Evolutionary conservation across 129 eudicot genomes (phyloP).

Genomic region (Pittosporum tobira): DNA sequence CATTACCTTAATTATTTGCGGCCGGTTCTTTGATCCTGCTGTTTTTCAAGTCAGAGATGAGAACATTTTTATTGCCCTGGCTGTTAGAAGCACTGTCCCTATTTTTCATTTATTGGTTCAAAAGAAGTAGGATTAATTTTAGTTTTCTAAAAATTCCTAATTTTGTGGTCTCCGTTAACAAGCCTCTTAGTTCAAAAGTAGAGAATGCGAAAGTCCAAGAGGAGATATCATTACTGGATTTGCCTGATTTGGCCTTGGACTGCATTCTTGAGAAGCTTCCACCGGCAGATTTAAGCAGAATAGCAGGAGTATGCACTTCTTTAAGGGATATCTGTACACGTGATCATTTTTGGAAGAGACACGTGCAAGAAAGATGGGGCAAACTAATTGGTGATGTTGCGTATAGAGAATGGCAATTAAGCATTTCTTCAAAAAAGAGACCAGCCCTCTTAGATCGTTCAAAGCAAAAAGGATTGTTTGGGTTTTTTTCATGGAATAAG

Average conservation of each 20-base stretch:
- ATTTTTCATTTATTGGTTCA: conserved; percentile 2
- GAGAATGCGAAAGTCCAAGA: conserved; percentile 14
- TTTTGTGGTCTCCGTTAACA: conserved; percentile 11
- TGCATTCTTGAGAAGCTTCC: conserved; percentile 69
- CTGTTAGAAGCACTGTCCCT: conserved; percentile 3
- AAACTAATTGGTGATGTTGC: conserved; percentile 55
- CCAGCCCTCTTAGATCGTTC: conserved; percentile 17
- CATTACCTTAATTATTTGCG: too few species aligned
- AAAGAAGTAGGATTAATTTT: background rate
- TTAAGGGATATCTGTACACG: conserved; percentile 57
- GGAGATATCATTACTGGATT: conserved; percentile 39
- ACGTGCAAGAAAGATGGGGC: conserved; percentile 64
- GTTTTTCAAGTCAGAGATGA: background rate
- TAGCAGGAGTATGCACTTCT: conserved; percentile 54
- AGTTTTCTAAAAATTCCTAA: background rate
- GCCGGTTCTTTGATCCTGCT: conserved; percentile 34
- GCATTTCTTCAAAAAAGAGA: conserved; percentile 33
- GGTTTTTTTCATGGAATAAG: conserved; percentile 17
- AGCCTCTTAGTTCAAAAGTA: conserved; percentile 1
- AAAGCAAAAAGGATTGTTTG: conserved; percentile 26
- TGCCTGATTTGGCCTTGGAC: conserved; percentile 86
- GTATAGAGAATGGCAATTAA: conserved; percentile 46
- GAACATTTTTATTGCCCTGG: conserved; percentile 1
- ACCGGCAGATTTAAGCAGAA: conserved; percentile 36
- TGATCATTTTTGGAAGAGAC: conserved; percentile 74